phyloP scores from a whole-genome alignment of 768 basidiomycete genomes.

The Lentinula detonsa region DNA sequence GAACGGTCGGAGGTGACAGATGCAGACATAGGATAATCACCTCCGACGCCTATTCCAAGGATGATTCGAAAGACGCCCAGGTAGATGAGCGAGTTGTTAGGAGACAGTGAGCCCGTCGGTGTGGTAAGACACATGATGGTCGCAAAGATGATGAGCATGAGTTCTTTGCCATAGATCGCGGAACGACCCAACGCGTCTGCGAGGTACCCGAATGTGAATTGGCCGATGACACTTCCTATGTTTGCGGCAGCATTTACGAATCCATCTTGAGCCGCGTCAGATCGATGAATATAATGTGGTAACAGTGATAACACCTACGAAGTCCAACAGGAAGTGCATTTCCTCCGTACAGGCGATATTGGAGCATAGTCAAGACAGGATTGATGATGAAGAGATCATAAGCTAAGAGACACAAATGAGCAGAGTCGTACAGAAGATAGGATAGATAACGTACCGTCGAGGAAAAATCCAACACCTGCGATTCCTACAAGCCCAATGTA shows the following conservation, averaged over 20 bases:
- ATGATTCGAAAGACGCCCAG: conserved; percentile 63
- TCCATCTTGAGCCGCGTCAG: conserved; percentile 28
- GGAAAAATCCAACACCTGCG: conserved; percentile 52
- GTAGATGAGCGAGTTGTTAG: conserved; percentile 52
- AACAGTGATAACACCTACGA: conserved; percentile 24
- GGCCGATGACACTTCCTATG: conserved; percentile 68
- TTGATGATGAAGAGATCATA: conserved; percentile 73
- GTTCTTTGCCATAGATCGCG: conserved; percentile 70
- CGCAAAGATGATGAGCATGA: conserved; percentile 75
- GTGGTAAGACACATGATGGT: conserved; percentile 65
- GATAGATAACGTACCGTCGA: conserved; percentile 46
- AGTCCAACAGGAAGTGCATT: conserved; percentile 43
- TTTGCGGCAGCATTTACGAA: conserved; percentile 63
- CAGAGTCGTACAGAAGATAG: not conserved
- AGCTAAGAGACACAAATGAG: conserved; percentile 25
- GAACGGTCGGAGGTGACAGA: conserved; percentile 63
- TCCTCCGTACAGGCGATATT: conserved; percentile 57
- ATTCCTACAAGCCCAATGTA: not conserved
- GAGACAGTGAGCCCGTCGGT: conserved; percentile 55
- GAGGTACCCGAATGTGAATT: conserved; percentile 58
- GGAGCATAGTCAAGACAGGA: conserved; percentile 63
- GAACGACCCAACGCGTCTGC: conserved; percentile 68
- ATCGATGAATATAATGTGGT: too few relatives aligned
- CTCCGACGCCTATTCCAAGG: conserved; percentile 74
- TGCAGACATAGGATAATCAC: conserved; percentile 56